Base-by-base conservation (phyloP, 2,329 filamentous ascomycete genomes). In the Moelleriella libera region DNA sequence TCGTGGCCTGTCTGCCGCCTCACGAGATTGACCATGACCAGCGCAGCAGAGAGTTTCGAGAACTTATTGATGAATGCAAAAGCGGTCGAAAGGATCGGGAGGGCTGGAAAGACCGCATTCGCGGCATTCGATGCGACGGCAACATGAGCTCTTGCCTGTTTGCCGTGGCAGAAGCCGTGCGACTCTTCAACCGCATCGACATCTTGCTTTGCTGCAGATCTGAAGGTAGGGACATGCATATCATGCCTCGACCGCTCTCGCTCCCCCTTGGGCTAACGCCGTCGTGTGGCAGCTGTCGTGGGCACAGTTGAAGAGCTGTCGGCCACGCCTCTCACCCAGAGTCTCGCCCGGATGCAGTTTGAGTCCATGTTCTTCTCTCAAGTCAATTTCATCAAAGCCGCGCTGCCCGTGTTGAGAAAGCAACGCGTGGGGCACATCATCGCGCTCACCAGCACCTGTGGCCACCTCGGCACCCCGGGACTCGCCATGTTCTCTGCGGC, bases 281-380 rank as follows among this genome's bases (percentile, higher is more conserved):
- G 21, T 21, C 21, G 21, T 21, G 21, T 43, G 28, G 41, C 50
- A 88, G 86, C 88, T 52, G 78, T 96, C 32, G 80, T 97, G 34
- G 92, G 90, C 41, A 85, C 88, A 0, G 84, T 97, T 6, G 92
- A 97, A 65, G 92, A 98, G 64, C 71, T 96, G 30, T 82, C 83
- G 1, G 83, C 85, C 31, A 82, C 75, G 29, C 74, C 75, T 5
- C 76, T 80, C 42, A 88, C 87, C 1, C 76, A 83, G 55, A 88
- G 83, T 49, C 75, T 96, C 14, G 83, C 94, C 37, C 80, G 85
- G 51, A 86, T 94, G 58, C 90, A 96, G 62, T 96, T 97, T 62
- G 90, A 97, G 63, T 82, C 81, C 52, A 88, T 94, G 57, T 97
- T 94, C 71, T 97, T 97, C 64, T 88, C 87, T 1, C 88, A 94